Percentiles rank a stretch among this genome's conserved stretches.
Evolutionary conservation across 768 basidiomycete species (phyloP).

Genomic region (Psilocybe azurescens): DNA sequence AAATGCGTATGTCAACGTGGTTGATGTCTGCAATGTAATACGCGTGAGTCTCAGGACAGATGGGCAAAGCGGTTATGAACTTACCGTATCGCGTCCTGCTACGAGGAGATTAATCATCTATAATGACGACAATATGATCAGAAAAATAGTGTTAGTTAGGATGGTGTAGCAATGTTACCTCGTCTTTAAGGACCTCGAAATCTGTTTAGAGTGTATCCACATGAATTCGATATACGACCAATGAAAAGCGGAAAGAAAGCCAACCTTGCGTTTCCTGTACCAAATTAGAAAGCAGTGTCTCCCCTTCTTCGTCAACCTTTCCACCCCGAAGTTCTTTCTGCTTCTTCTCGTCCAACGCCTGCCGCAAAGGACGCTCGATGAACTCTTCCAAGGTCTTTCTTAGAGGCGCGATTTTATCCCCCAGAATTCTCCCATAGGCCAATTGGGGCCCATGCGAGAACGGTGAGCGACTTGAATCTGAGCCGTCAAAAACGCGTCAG

Average conservation of each 20-base stretch:
- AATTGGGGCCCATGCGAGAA: conserved; percentile 40
- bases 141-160: not conserved
- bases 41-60: not conserved
- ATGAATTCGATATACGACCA: not conserved
- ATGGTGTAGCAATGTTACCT: conserved; percentile 15
- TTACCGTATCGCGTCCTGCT: conserved; percentile 62
- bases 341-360: conserved; percentile 18
- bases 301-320: conserved; percentile 1
- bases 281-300: conserved; percentile 20
- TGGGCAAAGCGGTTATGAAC: conserved; percentile 5
- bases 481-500: conserved; percentile 51
- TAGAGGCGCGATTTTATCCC: conserved; percentile 41
- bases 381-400: conserved; percentile 42
- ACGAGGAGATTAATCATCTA: conserved; percentile 53
- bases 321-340: not conserved
- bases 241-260: not conserved
- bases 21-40: conserved; percentile 37
- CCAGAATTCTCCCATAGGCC: conserved; percentile 60
- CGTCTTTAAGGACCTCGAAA: conserved; percentile 44
- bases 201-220: conserved; percentile 20
- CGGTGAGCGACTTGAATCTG: conserved; percentile 45
- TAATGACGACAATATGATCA: not conserved
- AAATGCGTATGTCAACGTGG: conserved; percentile 43
- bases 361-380: conserved; percentile 20
- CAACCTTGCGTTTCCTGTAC: conserved; percentile 40